phyloP scores from a whole-genome alignment of 345 rosid genomes.

The Syzygium aromaticum region DNA sequence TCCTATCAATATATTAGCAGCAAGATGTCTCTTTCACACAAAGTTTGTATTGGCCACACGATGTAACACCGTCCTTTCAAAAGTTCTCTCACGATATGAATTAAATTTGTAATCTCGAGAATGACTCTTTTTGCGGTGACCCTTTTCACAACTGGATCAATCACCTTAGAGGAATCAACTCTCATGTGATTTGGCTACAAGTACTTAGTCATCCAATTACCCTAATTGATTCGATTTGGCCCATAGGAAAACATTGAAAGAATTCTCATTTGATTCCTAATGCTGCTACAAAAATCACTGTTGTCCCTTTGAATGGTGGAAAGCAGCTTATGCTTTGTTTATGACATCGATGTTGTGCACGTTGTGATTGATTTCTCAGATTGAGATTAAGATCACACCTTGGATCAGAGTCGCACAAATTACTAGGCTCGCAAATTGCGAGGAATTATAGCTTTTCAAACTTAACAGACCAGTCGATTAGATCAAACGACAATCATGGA shows the following conservation, averaged over 20 bases:
- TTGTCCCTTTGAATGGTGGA: neutral
- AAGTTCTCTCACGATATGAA: accelerated
- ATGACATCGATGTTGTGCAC: neutral
- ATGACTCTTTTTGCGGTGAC: neutral
- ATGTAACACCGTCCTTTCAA: accelerated
- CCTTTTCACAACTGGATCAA: neutral
- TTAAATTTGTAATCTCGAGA: accelerated
- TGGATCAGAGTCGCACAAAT: neutral
- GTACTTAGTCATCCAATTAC: neutral
- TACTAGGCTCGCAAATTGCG: neutral
- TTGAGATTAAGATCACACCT: neutral
- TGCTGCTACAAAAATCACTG: neutral
- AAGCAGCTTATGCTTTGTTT: neutral
- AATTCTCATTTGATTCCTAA: neutral
- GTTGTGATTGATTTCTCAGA: neutral
- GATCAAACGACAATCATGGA: no score
- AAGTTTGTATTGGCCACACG: neutral
- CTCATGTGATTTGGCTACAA: neutral
- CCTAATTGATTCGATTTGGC: neutral
- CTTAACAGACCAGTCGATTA: neutral
- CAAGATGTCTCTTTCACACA: neutral
- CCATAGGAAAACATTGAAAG: neutral
- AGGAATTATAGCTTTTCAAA: neutral
- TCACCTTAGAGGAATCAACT: neutral
- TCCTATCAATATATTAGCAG: neutral